Evolutionary conservation across 768 basidiomycete species (phyloP).

Genomic region (Russula olivacea): DNA sequence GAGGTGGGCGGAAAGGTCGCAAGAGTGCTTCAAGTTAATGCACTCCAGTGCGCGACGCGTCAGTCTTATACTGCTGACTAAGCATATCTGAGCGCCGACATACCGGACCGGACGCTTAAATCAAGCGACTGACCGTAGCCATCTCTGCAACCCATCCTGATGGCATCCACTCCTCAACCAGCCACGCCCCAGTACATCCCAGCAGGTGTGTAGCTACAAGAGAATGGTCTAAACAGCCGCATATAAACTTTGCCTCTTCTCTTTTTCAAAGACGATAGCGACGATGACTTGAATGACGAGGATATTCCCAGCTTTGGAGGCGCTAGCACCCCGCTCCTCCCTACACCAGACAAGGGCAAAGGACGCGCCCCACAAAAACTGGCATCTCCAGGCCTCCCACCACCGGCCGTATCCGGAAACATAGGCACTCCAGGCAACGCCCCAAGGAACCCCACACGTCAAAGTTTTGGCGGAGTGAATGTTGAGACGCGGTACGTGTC

Average conservation of each 20-base stretch:
- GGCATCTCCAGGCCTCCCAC: constrained; percentile 36
- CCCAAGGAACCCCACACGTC: constrained; percentile 40
- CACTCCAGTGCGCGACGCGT: constrained; percentile 33
- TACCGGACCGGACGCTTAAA: background rate
- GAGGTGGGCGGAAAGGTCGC: constrained; percentile 8
- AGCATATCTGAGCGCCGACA: constrained; percentile 1
- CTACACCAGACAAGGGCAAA: constrained; percentile 61
- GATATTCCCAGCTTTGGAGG: constrained; percentile 74
- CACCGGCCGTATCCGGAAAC: constrained; percentile 57
- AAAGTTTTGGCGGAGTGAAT: constrained; percentile 76
- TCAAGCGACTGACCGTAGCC: background rate
- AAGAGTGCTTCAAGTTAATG: constrained; percentile 16
- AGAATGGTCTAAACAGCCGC: background rate
- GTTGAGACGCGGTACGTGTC: constrained; percentile 76
- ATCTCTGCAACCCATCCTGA: background rate
- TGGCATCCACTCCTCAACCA: constrained; percentile 44
- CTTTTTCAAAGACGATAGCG: constrained; percentile 48
- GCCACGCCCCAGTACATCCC: constrained; percentile 74
- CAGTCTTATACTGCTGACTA: constrained; percentile 27
- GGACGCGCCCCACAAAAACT: constrained; percentile 53
- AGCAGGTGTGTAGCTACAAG: constrained; percentile 46
- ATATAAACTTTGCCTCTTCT: background rate
- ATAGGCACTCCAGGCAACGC: constrained; percentile 49
- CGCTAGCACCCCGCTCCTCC: constrained; percentile 34
- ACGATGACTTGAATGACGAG: constrained; percentile 79